A percentile compares a stretch with the other conserved stretches of the same genome.
Conservation (phyloP, 192 early-diverging fungal species). For the Mortierella claussenii region DNA sequence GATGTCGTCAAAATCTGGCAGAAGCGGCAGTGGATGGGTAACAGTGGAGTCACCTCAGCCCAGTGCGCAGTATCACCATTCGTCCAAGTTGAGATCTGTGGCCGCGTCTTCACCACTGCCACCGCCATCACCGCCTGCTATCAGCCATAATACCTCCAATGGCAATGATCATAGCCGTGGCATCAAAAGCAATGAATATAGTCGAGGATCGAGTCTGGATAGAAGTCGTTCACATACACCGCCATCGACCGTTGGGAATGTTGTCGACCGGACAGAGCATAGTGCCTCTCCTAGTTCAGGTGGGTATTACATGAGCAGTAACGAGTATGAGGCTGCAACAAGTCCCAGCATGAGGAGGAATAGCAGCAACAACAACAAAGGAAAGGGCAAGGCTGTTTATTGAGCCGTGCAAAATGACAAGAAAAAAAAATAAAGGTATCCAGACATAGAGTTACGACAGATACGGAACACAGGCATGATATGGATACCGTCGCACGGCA, state of each 20-base stretch:
- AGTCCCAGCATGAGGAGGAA: constrained; percentile 39
- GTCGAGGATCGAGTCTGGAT: neutral
- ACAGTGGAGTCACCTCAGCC: constrained; percentile 20
- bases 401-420: neutral
- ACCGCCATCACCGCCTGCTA: constrained; percentile 6
- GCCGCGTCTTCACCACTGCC: neutral
- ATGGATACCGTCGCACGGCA: no score
- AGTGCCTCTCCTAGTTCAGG: constrained; percentile 11
- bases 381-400: constrained; percentile 24
- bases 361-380: constrained; percentile 17
- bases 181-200: neutral
- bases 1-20: neutral
- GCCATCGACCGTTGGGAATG: neutral
- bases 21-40: constrained; percentile 7
- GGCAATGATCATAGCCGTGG: neutral
- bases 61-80: no score
- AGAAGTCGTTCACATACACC: constrained; percentile 16
- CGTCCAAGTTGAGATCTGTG: no score
- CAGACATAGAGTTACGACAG: no score
- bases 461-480: no score
- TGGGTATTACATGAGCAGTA: constrained; percentile 38
- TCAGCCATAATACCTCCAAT: neutral
- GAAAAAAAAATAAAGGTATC: neutral
- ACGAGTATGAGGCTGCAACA: constrained; percentile 49
- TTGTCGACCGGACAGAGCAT: no score